These are phyloP conservation scores for Pilaira anomala DNA, from an alignment of 192 early-diverging fungal genomes.

Conservation along the genomic window DNA sequence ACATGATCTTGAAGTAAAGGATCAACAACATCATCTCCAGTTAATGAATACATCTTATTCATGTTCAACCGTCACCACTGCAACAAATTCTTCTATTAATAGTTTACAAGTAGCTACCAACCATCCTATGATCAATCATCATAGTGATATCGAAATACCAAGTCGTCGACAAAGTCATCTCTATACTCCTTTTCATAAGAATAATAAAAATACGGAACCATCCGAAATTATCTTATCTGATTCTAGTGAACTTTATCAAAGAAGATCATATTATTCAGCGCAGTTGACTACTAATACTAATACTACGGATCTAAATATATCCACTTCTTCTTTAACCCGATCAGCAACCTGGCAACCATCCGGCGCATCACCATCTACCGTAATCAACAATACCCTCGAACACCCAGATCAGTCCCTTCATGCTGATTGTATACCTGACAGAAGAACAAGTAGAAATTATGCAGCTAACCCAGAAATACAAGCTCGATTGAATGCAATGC, in stretches of 20 bases:
- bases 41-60: no score
- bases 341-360: not conserved
- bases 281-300: not conserved
- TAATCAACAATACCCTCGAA: not conserved
- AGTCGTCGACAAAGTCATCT: slow-evolving; percentile 7
- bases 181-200: slow-evolving; percentile 4
- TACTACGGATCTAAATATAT: not conserved
- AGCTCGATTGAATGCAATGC: slow-evolving; percentile 1
- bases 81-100: not conserved
- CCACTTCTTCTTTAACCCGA: not conserved
- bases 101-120: no score
- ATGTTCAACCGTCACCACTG: not conserved
- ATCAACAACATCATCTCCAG: no score
- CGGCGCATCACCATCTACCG: no score
- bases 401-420: not conserved
- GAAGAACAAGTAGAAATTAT: slow-evolving; percentile 20
- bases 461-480: slow-evolving; percentile 7
- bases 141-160: slow-evolving; percentile 8
- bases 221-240: not conserved
- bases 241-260: no score
- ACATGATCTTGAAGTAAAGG: not conserved
- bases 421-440: not conserved
- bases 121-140: not conserved
- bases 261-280: not conserved
- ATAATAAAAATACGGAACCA: not conserved